Base-by-base conservation (phyloP, 2,329 filamentous ascomycete genomes). In the Knoxdaviesia proteae region DNA sequence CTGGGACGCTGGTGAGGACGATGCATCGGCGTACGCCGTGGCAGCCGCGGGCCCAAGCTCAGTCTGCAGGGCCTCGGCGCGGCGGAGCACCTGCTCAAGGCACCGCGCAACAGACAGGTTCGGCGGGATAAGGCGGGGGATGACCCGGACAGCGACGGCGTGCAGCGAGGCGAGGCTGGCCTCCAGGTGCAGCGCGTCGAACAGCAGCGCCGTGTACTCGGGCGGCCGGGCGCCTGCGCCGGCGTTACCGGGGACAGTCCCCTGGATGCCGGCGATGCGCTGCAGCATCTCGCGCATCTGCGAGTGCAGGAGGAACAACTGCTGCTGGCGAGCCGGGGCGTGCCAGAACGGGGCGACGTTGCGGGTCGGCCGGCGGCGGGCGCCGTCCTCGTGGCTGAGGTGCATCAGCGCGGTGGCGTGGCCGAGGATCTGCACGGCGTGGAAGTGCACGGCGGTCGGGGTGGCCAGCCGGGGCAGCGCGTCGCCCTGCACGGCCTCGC, bases 101-200 rank as follows among this genome's bases (percentile, higher is more conserved):
- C 20, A 20, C 20, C 20, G 20, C 20, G 20, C 20, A 20, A 20
- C 20, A 20, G 20, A 20, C 20, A 20, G 20, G 20, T 20, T 20
- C 20, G 20, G 20, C 20, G 20, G 20, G 20, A 20, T 20, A 20
- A 20, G 20, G 20, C 3, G 20, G 20, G 20, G 20, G 20, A 20
- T 20, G 20, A 20, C 20, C 20, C 20, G 20, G 20, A 20, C 20
- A 20, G 20, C 20, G 20, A 20, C 20, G 20, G 20, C 20, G 20
- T 20, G 20, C 2, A 20, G 20, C 20, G 20, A 20, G 20, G 20
- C 20, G 20, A 20, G 20, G 20, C 20, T 20, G 20, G 20, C 20
- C 20, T 20, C 20, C 20, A 20, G 20, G 34, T 44, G 42, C 38
- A 44, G 30, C 38, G 32, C 9, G n/a, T 44, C 42, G 11, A 44